phyloP scores from a whole-genome alignment of 306 rosid genomes.

The Alnus glutinosa region DNA sequence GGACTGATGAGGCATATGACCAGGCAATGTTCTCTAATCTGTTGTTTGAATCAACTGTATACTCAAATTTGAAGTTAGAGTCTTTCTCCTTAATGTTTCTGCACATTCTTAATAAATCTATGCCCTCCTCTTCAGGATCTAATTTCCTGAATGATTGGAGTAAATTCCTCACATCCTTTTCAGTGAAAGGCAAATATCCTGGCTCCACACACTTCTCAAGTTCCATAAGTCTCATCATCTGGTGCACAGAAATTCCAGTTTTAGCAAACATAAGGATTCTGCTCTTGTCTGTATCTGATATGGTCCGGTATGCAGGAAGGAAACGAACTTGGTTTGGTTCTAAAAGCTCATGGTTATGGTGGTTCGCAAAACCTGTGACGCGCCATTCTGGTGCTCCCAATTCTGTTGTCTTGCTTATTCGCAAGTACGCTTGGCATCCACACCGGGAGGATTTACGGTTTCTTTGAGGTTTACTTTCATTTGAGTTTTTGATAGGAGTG shows the following conservation, averaged over 20 bases:
- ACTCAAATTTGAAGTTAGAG: conserved; percentile 85
- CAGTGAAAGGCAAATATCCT: conserved; percentile 91
- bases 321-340: conserved; percentile 98
- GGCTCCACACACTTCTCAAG: conserved; percentile 94
- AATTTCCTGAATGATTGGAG: conserved; percentile 88
- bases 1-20: conserved; percentile 92
- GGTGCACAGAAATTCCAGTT: conserved; percentile 95
- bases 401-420: conserved; percentile 88
- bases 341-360: conserved; percentile 88
- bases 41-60: conserved; percentile 68
- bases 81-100: conserved; percentile 82
- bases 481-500: conserved; percentile 72
- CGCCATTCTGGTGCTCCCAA: conserved; percentile 91
- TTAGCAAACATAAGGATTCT: conserved; percentile 93
- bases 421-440: conserved; percentile 91
- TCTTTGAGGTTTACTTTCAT: conserved; percentile 82
- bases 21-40: conserved; percentile 86
- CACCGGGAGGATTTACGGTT: conserved; percentile 93
- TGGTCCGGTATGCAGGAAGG: conserved; percentile 95
- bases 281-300: conserved; percentile 79
- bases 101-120: conserved; percentile 91
- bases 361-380: conserved; percentile 87
- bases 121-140: conserved; percentile 84
- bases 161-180: conserved; percentile 91
- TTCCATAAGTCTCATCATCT: conserved; percentile 98